Evolutionary conservation across 1,139 yeast genomes (phyloP).

Genomic region (Yamadazyma diddensiae): DNA sequence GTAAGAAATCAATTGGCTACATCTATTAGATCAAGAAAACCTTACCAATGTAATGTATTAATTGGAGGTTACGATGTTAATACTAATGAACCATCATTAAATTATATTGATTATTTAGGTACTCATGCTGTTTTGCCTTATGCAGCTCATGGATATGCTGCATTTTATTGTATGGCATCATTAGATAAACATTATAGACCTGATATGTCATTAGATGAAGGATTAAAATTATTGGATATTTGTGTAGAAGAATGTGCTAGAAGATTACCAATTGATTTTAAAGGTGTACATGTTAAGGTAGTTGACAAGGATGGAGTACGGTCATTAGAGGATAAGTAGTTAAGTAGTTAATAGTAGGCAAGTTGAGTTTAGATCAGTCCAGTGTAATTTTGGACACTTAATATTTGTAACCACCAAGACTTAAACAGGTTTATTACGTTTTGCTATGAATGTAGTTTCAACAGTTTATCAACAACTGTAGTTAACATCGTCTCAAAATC

Average conservation of each 20-base stretch:
- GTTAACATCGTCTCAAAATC: background rate
- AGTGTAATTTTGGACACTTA: too few relatives aligned
- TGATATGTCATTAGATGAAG: constrained; percentile 76
- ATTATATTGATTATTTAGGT: constrained; percentile 94
- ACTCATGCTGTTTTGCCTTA: constrained; percentile 89
- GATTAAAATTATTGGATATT: constrained; percentile 65
- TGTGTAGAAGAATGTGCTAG: constrained; percentile 77
- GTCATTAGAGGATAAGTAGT: constrained; percentile 1
- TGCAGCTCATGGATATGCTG: constrained; percentile 84
- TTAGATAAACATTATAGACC: constrained; percentile 87
- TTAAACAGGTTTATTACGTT: too few relatives aligned
- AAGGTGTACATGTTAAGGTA: constrained; percentile 79
- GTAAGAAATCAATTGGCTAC: constrained; percentile 86
- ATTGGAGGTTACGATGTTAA: constrained; percentile 81
- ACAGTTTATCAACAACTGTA: too few relatives aligned
- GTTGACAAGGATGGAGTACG: constrained; percentile 69
- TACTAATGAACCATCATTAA: constrained; percentile 61
- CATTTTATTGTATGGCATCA: constrained; percentile 85
- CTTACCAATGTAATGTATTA: constrained; percentile 88
- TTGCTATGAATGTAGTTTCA: too few relatives aligned
- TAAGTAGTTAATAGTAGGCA: too few relatives aligned
- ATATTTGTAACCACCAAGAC: too few relatives aligned
- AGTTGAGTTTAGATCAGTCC: too few relatives aligned
- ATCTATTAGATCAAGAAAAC: constrained; percentile 83
- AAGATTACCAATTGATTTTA: constrained; percentile 95